Evolutionary conservation across 2,329 filamentous ascomycete species (phyloP).

Genomic region (Aspergillus udagawae): DNA sequence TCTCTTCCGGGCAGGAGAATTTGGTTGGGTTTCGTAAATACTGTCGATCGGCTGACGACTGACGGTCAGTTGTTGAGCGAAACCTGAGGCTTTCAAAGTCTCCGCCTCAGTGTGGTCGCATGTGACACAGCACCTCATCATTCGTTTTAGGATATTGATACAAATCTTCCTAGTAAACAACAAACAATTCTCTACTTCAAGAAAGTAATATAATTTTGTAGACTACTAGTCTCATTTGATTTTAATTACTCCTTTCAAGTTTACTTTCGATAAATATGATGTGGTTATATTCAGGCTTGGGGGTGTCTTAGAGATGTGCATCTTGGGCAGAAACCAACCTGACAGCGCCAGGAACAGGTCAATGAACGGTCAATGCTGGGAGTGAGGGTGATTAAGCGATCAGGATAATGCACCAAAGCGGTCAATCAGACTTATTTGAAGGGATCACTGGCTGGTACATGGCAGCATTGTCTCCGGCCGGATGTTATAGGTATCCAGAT

Average conservation of each 20-base stretch:
- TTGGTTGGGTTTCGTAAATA: neutral
- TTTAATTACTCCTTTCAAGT: neutral
- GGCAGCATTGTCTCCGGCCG: neutral
- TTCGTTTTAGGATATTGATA: neutral
- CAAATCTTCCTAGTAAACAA: neutral
- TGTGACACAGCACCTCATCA: neutral
- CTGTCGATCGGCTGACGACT: neutral
- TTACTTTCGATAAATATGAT: neutral
- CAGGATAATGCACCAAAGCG: neutral
- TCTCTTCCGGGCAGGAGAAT: neutral
- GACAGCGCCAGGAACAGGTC: neutral
- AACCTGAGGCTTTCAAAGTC: neutral
- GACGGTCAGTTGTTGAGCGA: neutral
- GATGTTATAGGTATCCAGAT: neutral
- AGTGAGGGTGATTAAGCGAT: neutral
- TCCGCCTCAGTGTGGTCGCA: neutral
- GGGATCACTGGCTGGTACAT: neutral
- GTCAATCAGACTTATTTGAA: neutral
- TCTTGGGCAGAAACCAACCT: neutral
- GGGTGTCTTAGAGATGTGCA: neutral
- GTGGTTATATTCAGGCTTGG: neutral
- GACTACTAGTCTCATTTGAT: neutral
- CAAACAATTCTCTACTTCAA: neutral
- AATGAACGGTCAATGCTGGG: neutral
- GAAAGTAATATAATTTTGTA: neutral